A percentile compares a stretch with the other conserved stretches of the same genome.
phyloP scores from a whole-genome alignment of 2,329 filamentous ascomycete genomes.

The Fonsecaea pugnacius region DNA sequence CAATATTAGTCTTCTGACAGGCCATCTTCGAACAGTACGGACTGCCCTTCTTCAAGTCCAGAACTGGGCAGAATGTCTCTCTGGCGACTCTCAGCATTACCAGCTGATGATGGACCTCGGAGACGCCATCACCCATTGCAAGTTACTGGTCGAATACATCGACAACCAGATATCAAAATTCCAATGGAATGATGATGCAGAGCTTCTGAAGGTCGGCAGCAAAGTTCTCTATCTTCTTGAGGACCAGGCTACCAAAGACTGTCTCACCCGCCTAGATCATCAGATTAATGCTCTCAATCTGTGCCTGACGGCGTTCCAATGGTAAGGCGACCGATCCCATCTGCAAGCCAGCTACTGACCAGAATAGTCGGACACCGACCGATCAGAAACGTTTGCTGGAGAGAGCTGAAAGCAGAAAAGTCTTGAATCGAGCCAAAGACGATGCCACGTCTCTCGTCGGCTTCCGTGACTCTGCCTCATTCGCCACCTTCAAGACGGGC shows the following conservation, averaged over 20 bases:
- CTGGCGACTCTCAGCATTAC: slow-evolving; percentile 26
- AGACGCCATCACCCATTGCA: slow-evolving; percentile 32
- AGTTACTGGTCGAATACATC: slow-evolving; percentile 29
- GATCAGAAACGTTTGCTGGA: slow-evolving; percentile 32
- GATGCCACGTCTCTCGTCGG: slow-evolving; percentile 35
- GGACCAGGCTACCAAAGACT: slow-evolving; percentile 30
- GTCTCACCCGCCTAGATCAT: slow-evolving; percentile 25
- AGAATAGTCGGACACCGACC: slow-evolving; percentile 27
- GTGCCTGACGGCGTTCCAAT: slow-evolving; percentile 34
- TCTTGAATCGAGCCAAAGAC: slow-evolving; percentile 33
- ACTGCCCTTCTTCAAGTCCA: slow-evolving; percentile 35
- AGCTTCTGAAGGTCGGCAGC: slow-evolving; percentile 24
- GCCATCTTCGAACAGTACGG: slow-evolving; percentile 32
- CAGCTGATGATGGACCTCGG: slow-evolving; percentile 34
- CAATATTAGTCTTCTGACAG: slow-evolving; percentile 32
- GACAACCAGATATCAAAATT: slow-evolving; percentile 32
- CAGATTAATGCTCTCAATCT: slow-evolving; percentile 36
- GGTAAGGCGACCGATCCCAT: slow-evolving; percentile 21
- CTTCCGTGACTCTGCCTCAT: slow-evolving; percentile 32
- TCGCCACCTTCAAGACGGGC: slow-evolving; percentile 11
- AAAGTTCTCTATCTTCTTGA: slow-evolving; percentile 30
- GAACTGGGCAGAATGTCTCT: slow-evolving; percentile 28
- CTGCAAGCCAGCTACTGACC: background rate
- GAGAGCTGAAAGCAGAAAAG: slow-evolving; percentile 23
- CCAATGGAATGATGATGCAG: slow-evolving; percentile 25